A percentile compares a stretch with the other conserved stretches of the same genome.
phyloP scores from a whole-genome alignment of 352 stramenopile genomes.

The Phytopythium boreale region DNA sequence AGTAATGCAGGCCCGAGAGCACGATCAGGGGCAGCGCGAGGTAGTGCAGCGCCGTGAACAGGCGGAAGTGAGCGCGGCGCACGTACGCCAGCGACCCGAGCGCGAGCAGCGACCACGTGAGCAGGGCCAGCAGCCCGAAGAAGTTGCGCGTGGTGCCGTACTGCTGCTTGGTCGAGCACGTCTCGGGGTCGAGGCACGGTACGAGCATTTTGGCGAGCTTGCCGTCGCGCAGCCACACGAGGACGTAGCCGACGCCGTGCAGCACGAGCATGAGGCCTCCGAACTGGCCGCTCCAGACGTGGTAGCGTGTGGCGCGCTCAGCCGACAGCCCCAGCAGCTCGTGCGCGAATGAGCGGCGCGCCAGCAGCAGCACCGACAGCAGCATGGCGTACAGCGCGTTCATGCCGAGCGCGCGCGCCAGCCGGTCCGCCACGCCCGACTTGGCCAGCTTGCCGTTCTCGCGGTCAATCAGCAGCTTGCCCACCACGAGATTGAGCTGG shows the following conservation, averaged over 20 bases:
- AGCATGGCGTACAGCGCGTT: slow-evolving; percentile 60
- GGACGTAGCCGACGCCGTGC: slow-evolving; percentile 52
- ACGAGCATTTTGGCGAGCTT: slow-evolving; percentile 53
- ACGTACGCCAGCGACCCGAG: slow-evolving; percentile 49
- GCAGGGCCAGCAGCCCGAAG: slow-evolving; percentile 47
- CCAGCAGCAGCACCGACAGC: slow-evolving; percentile 58
- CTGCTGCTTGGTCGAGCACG: slow-evolving; percentile 31
- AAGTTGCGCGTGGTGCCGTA: slow-evolving; percentile 70
- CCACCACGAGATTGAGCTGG: slow-evolving; percentile 60
- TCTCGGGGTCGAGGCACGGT: slow-evolving; percentile 36
- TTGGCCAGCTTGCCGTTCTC: slow-evolving; percentile 68
- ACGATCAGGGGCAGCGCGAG: slow-evolving; percentile 47
- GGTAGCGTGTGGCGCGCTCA: slow-evolving; percentile 55
- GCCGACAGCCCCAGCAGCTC: slow-evolving; percentile 48
- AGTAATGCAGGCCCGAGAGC: slow-evolving; percentile 64
- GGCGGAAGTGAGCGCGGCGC: slow-evolving; percentile 46
- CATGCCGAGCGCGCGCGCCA: slow-evolving; percentile 57
- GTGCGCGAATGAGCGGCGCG: slow-evolving; percentile 64
- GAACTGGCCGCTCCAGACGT: slow-evolving; percentile 61
- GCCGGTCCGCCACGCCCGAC: slow-evolving; percentile 42
- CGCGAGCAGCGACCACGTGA: slow-evolving; percentile 32
- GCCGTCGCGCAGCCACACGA: slow-evolving; percentile 48
- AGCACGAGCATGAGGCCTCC: slow-evolving; percentile 36
- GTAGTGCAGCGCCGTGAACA: slow-evolving; percentile 53
- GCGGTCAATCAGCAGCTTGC: slow-evolving; percentile 64